Conservation (phyloP, 176 grass and related monocot species). For the Panicum miliaceum region DNA sequence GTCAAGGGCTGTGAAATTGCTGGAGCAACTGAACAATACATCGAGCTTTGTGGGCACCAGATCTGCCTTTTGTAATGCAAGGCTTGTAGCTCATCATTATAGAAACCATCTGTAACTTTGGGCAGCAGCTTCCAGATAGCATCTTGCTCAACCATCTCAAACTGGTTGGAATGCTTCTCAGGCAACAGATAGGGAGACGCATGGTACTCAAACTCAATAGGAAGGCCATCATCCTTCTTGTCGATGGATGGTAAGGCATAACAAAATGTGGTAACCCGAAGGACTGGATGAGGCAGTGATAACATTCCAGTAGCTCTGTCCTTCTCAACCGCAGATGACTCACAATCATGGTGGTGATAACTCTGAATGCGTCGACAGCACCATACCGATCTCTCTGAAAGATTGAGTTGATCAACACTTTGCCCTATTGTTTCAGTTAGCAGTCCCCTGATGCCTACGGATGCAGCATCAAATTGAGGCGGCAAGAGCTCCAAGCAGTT, state of each 20-base stretch:
- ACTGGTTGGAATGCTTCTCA: not conserved
- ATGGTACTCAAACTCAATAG: not conserved
- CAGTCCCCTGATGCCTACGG: not conserved
- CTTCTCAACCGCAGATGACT: not conserved
- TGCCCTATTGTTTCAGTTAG: not conserved
- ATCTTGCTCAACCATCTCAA: not conserved
- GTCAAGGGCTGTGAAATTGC: not conserved
- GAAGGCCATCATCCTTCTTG: not conserved
- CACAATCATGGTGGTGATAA: not conserved
- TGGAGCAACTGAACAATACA: not conserved
- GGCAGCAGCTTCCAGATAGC: not conserved
- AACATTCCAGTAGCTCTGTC: not conserved
- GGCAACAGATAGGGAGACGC: not conserved
- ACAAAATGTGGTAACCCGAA: not conserved
- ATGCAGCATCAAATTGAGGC: constrained; percentile 2
- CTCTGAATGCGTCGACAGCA: not conserved
- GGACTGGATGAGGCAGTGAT: not conserved
- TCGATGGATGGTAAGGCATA: no score
- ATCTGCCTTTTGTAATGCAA: not conserved
- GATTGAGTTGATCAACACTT: not conserved
- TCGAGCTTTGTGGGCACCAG: not conserved
- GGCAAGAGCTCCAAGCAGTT: constrained; percentile 30
- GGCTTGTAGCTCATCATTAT: not conserved
- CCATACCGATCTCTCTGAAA: not conserved
- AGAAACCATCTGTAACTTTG: not conserved